phyloP scores from a whole-genome alignment of 2,329 filamentous ascomycete genomes.

The Plectosphaerella plurivora region DNA sequence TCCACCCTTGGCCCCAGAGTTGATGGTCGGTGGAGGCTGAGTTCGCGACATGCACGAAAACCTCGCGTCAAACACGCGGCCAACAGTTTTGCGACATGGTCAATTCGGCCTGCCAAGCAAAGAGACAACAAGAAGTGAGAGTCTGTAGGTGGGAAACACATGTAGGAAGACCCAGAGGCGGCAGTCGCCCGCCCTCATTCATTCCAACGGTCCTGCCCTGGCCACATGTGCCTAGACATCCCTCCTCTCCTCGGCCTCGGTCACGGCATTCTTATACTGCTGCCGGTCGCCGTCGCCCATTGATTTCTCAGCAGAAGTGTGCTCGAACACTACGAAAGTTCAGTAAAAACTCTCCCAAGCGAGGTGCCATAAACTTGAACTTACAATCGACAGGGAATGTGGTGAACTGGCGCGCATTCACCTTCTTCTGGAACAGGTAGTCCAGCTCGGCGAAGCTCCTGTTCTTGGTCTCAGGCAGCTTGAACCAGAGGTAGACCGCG shows the following conservation, averaged over 20 bases:
- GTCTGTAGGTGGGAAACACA: no score
- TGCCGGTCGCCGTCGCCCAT: background rate
- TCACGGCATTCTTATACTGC: background rate
- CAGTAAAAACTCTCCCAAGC: background rate
- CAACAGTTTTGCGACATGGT: no score
- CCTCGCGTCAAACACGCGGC: no score
- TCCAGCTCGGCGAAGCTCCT: slow-evolving; percentile 43
- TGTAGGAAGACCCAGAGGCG: no score
- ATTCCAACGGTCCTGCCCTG: no score
- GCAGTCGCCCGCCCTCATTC: no score
- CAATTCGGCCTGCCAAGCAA: no score
- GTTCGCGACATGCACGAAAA: no score
- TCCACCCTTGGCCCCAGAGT: no score
- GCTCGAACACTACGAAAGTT: slow-evolving; percentile 6
- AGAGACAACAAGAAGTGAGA: no score
- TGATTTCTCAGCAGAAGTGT: slow-evolving; percentile 2
- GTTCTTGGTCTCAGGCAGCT: slow-evolving; percentile 39
- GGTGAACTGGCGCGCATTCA: slow-evolving; percentile 26
- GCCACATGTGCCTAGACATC: background rate
- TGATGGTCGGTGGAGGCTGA: no score
- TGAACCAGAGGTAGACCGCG: slow-evolving; percentile 37
- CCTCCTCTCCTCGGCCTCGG: background rate
- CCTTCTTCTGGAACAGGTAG: slow-evolving; percentile 35
- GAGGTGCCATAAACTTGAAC: background rate
- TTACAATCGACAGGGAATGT: background rate